Conservation (phyloP, 2,329 filamentous ascomycete genomes). For the Didymella pinodella region DNA sequence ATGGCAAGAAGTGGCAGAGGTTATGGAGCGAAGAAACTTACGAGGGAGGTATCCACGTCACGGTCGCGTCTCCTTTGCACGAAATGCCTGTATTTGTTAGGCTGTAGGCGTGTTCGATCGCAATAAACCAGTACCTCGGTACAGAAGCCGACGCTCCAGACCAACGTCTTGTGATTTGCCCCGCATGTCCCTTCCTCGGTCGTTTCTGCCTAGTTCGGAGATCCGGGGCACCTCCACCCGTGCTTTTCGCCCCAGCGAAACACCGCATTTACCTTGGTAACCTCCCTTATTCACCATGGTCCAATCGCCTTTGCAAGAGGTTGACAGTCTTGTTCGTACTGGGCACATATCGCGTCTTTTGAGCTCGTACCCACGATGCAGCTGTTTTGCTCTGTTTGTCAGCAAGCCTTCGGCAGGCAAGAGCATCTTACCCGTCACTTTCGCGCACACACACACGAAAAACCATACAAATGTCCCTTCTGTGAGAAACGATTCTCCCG, state of each 20-base stretch:
- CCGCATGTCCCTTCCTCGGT: no score
- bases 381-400: background rate
- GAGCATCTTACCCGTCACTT: background rate
- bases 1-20: constrained; percentile 54
- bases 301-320: no score
- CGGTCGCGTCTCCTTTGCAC: constrained; percentile 56
- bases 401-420: background rate
- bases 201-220: no score
- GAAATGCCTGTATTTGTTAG: constrained; percentile 58
- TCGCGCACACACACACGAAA: background rate
- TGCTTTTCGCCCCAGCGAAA: no score
- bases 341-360: no score
- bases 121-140: no score
- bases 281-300: no score
- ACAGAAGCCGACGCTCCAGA: no score
- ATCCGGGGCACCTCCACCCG: no score
- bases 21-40: constrained; percentile 47
- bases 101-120: constrained; percentile 46
- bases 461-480: background rate
- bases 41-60: constrained; percentile 53
- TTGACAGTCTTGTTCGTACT: no score
- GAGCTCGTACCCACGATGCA: background rate
- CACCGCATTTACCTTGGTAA: no score
- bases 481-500: background rate
- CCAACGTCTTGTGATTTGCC: no score